Evolutionary conservation across 2,329 filamentous ascomycete genomes (phyloP), one percentile per base, ranked within the genome.

Genomic region (Alternaria viburni): DNA sequence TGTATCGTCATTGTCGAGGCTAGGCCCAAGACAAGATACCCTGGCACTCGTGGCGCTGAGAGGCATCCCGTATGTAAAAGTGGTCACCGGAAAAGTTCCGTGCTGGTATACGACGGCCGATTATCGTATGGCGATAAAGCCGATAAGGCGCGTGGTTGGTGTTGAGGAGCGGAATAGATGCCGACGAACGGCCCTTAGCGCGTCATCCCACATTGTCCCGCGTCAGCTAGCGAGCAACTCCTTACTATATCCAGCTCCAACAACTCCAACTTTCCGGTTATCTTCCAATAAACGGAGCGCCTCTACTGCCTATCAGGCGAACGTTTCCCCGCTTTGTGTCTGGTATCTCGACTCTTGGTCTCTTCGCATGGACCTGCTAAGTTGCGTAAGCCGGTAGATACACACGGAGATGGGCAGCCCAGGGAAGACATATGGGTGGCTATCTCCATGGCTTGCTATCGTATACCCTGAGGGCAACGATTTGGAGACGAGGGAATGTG

Each of bases 111-210:
- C 4, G 6, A 43, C 7, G 6, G 32, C 21, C 7, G 15, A 41
- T 21, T 21, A 46, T 45, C 6, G 26, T 23, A 19, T 36, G 9
- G n/a, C n/a, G 43, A 54, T 59, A 54, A 21, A 46, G 17, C 30
- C 23, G 49, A 65, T 63, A 56, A 56, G 30, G n/a, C 6, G 49
- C 1, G 17, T 51, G 19, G 36, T 44, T 47, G 54, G 44, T 57
- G 54, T 56, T 60, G 45, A 49, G 23, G 54, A 23, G 61, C 54
- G 64, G 61, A 58, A 64, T 19, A 13, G 36, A 54, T 45, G 10
- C 63, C 59, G 59, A 23, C 19, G 5, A 19, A 43, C 21, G 21
- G 46, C 17, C 10, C 25, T n/a, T 47, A 36, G 32, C 32, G 49
- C 44, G 36, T 49, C 50, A 51, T 41, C 28, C 21, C 11, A 50